Evolutionary conservation across 2,329 filamentous ascomycete genomes (phyloP).

Genomic region (Phaeophleospora eucalypticola): DNA sequence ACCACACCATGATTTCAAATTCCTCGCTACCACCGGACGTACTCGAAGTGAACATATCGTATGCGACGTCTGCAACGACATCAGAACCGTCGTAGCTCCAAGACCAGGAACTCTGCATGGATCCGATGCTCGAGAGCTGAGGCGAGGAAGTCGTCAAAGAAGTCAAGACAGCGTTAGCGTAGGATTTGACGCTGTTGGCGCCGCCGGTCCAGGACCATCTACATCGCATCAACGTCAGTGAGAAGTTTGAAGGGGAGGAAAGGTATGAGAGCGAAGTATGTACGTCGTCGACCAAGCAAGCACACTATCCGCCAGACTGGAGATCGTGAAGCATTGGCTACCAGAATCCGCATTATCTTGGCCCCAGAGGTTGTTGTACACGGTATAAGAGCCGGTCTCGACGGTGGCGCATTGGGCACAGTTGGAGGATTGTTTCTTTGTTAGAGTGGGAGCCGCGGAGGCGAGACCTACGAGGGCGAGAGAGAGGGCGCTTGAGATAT

Average conservation of each 20-base stretch:
- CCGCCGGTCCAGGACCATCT: conserved; percentile 33
- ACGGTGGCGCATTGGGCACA: conserved; percentile 31
- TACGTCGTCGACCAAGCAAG: conserved; percentile 45
- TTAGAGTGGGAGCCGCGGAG: not conserved
- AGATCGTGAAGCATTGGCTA: conserved; percentile 44
- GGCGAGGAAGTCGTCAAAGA: conserved; percentile 24
- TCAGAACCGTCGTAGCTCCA: conserved; percentile 49
- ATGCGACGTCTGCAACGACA: conserved; percentile 57
- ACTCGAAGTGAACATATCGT: conserved; percentile 51
- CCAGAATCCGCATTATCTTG: conserved; percentile 38
- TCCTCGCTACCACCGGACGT: conserved; percentile 44
- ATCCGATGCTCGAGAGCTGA: conserved; percentile 30
- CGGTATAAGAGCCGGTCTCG: conserved; percentile 31
- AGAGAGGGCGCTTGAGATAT: not conserved
- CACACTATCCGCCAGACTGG: conserved; percentile 34
- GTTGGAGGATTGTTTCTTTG: conserved; percentile 16
- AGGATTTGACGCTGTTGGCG: conserved; percentile 39
- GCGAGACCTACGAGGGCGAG: not conserved
- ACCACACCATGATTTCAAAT: conserved; percentile 66
- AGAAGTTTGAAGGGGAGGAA: not conserved
- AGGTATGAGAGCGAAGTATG: conserved; percentile 5
- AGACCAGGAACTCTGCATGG: conserved; percentile 43
- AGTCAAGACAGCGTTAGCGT: conserved; percentile 37
- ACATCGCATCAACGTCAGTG: no score
- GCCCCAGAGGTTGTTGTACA: conserved; percentile 46